These are phyloP conservation scores for Colletotrichum salicis DNA, from an alignment of 2,329 filamentous ascomycete species.

Conservation along the genomic window DNA sequence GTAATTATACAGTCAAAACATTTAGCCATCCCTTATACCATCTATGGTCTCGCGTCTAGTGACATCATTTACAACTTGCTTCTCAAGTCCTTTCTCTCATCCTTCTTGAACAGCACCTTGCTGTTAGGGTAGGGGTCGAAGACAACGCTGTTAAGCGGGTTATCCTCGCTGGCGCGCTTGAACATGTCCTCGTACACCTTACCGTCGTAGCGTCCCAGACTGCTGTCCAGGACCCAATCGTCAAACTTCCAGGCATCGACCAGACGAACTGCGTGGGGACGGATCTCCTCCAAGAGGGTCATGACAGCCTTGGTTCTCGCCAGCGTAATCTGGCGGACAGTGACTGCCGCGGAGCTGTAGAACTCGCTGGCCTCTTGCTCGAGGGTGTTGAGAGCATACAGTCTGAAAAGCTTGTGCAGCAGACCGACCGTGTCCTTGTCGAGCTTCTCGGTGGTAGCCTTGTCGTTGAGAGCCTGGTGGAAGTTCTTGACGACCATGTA, in stretches of 20 bases:
- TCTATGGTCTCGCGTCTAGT: neutral
- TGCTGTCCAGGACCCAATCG: slow-evolving; percentile 81
- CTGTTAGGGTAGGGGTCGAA: slow-evolving; percentile 78
- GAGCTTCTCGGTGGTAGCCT: slow-evolving; percentile 62
- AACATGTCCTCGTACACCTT: slow-evolving; percentile 85
- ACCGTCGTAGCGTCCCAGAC: slow-evolving; percentile 76
- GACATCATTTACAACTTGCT: slow-evolving; percentile 56
- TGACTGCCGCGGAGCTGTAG: slow-evolving; percentile 75
- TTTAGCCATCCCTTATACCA: neutral
- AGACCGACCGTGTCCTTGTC: slow-evolving; percentile 67
- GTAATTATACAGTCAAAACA: slow-evolving; percentile 2
- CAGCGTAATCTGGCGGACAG: slow-evolving; percentile 77
- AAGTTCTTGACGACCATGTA: slow-evolving; percentile 85
- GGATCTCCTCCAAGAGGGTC: slow-evolving; percentile 75
- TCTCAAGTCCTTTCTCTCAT: slow-evolving; percentile 54
- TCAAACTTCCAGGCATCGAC: slow-evolving; percentile 82
- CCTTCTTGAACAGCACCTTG: slow-evolving; percentile 69
- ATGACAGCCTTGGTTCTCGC: slow-evolving; percentile 83
- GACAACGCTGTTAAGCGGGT: slow-evolving; percentile 77
- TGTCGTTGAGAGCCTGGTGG: slow-evolving; percentile 54
- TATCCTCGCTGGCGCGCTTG: slow-evolving; percentile 75
- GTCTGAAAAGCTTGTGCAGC: slow-evolving; percentile 82
- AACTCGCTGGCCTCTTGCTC: slow-evolving; percentile 78
- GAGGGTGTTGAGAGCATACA: slow-evolving; percentile 74
- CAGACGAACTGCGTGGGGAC: slow-evolving; percentile 77